phyloP scores from a whole-genome alignment of 2,329 filamentous ascomycete genomes.

The Penicillium psychrosexuale region DNA sequence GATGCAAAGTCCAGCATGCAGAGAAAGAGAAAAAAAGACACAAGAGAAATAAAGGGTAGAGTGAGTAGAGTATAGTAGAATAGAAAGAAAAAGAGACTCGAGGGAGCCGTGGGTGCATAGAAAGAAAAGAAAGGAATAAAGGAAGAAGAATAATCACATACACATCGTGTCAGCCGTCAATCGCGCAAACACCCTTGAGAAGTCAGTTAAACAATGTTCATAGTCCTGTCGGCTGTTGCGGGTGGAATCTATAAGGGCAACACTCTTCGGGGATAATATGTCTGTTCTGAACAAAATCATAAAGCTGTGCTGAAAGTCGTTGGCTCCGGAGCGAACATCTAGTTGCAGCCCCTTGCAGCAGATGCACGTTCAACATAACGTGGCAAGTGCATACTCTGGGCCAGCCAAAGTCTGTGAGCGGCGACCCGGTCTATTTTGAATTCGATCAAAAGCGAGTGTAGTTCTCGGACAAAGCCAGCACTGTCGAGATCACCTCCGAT shows the following conservation, averaged over 20 bases:
- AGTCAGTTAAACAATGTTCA: neutral
- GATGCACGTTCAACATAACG: neutral
- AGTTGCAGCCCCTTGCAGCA: neutral
- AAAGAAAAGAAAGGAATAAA: neutral
- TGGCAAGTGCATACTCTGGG: constrained; percentile 2
- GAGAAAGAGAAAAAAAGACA: neutral
- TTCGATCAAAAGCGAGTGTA: neutral
- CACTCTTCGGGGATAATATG: neutral
- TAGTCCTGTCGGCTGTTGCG: neutral
- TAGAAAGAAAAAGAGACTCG: neutral
- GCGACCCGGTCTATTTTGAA: neutral
- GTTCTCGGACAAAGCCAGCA: neutral
- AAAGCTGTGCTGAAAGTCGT: neutral
- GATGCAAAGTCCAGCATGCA: constrained; percentile 10
- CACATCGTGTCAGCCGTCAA: constrained; percentile 5
- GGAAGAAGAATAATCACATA: neutral
- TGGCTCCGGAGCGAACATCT: neutral
- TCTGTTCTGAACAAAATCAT: neutral
- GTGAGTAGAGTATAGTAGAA: neutral
- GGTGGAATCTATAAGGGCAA: neutral
- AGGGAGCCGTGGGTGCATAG: neutral
- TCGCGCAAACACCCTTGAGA: neutral
- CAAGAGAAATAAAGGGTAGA: neutral
- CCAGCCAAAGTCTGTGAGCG: constrained; percentile 7
- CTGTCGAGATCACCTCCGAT: neutral